These are phyloP conservation scores for Bacterosira constricta DNA, from an alignment of 108 stramenopile genomes.

Conservation along the genomic window DNA sequence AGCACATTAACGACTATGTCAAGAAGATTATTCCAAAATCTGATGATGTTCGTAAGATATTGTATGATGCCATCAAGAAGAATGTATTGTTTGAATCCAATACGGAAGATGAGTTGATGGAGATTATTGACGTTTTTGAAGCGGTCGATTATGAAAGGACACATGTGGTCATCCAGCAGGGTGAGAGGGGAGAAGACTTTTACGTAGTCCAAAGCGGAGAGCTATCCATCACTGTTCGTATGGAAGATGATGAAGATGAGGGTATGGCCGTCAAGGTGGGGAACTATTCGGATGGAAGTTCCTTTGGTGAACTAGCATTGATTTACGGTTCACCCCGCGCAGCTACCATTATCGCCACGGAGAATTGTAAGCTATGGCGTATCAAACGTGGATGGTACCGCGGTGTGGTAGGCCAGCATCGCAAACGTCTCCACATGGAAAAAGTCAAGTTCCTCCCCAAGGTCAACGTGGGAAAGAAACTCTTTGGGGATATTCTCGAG, in stretches of 20 bases:
- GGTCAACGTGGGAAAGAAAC: conserved; percentile 25
- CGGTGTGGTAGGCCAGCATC: conserved; percentile 48
- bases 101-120: conserved; percentile 57
- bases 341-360: conserved; percentile 63
- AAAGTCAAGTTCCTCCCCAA: conserved; percentile 42
- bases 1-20: conserved; percentile 35
- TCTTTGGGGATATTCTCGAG: conserved; percentile 28
- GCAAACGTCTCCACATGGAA: conserved; percentile 35
- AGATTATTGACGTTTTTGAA: conserved; percentile 80
- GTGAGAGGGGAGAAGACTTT: conserved; percentile 80
- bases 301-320: conserved; percentile 84
- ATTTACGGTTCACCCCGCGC: conserved; percentile 80
- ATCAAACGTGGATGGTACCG: conserved; percentile 57
- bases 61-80: conserved; percentile 58
- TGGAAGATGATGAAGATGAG: conserved; percentile 22
- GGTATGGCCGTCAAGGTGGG: conserved; percentile 17
- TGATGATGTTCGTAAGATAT: conserved; percentile 50
- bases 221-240: conserved; percentile 63
- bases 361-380: conserved; percentile 56
- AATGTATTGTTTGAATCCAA: conserved; percentile 69
- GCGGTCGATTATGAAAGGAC: conserved; percentile 23
- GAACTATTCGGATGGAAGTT: conserved; percentile 15
- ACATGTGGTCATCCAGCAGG: conserved; percentile 69
- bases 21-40: conserved; percentile 52
- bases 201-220: conserved; percentile 71